phyloP scores from a whole-genome alignment of 352 stramenopile species.

The Globisporangium yorkense region DNA sequence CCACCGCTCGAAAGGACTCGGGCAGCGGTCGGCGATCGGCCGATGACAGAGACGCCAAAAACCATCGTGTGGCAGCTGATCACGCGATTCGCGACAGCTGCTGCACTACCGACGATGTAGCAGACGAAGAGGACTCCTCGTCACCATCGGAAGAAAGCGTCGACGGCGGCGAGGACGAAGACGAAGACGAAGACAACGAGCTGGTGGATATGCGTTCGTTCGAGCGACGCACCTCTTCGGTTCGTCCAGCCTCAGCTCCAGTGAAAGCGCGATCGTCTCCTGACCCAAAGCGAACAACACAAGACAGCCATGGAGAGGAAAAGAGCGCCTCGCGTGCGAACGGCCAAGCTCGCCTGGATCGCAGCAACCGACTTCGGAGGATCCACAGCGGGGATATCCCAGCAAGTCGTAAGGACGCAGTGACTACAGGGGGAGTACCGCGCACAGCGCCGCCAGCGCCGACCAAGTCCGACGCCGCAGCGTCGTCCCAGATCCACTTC shows the following conservation, averaged over 20 bases:
- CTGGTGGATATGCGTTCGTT: neutral
- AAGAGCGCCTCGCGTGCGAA: neutral
- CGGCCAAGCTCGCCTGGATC: neutral
- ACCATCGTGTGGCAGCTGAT: neutral
- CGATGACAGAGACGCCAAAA: neutral
- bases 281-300: neutral
- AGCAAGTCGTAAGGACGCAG: neutral
- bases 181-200: constrained; percentile 1
- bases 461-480: neutral
- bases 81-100: constrained; percentile 7
- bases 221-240: neutral
- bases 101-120: constrained; percentile 14
- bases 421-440: constrained; percentile 7
- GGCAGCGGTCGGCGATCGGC: neutral
- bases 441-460: constrained; percentile 25
- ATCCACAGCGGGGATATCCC: constrained; percentile 1
- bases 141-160: neutral
- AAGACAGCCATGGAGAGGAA: neutral
- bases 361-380: neutral
- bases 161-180: neutral
- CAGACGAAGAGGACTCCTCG: constrained; percentile 3
- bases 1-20: neutral
- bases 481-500: constrained; percentile 10
- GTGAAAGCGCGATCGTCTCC: neutral
- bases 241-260: constrained; percentile 18